A percentile compares a stretch with the other conserved stretches of the same genome.
Conservation (phyloP, 83 land plant species). For the Isoetes engelmannii region DNA sequence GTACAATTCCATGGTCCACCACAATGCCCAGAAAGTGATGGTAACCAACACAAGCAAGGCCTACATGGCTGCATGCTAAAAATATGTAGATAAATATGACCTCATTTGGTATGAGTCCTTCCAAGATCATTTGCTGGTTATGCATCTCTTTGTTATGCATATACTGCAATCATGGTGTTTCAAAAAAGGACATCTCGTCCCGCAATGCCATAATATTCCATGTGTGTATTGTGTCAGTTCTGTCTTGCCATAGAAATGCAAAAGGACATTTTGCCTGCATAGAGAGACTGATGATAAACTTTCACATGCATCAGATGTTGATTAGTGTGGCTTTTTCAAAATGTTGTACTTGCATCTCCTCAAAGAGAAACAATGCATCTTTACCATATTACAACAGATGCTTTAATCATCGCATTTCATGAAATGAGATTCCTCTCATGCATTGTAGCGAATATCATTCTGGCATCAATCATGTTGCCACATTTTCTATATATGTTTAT, state of each 20-base stretch:
- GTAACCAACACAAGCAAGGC: background rate
- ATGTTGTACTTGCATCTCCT: background rate
- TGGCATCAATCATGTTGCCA: background rate
- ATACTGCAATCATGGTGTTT: background rate
- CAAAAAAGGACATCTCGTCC: background rate
- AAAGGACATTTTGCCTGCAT: background rate
- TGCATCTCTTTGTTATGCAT: background rate
- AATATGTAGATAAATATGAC: background rate
- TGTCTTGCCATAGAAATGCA: background rate
- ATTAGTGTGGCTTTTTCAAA: background rate
- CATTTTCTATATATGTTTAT: background rate
- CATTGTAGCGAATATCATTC: background rate
- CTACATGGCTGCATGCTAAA: conserved; percentile 6
- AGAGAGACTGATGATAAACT: background rate
- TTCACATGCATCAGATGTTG: background rate
- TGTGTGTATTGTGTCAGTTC: background rate
- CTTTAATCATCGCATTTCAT: background rate
- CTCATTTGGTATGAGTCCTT: background rate
- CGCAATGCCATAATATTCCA: background rate
- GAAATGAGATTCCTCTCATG: background rate
- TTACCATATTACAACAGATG: background rate
- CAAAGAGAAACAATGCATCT: background rate
- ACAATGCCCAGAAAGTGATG: background rate
- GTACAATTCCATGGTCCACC: background rate
- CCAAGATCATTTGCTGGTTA: background rate